phyloP scores from a whole-genome alignment of 169 alveolate genomes.

The Miamiensis avidus region DNA sequence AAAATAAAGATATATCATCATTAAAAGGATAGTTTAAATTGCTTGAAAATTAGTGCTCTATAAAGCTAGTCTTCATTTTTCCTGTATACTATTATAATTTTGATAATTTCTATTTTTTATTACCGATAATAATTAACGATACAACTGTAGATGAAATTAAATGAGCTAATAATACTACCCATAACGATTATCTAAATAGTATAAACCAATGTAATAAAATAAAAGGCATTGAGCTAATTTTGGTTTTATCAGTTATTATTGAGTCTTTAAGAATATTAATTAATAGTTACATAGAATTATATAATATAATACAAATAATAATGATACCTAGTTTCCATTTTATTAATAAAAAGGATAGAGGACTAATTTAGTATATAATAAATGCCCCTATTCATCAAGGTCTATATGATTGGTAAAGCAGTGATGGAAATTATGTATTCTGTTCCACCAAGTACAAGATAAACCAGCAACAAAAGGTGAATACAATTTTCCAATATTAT shows the following conservation, averaged over 20 bases:
- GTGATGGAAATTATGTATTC: neutral
- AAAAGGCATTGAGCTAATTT: neutral
- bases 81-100: neutral
- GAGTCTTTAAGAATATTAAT: no score
- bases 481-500: neutral
- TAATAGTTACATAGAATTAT: no score
- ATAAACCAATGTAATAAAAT: neutral
- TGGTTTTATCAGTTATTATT: neutral
- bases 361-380: neutral
- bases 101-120: neutral
- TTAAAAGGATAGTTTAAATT: no score
- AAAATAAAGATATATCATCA: neutral
- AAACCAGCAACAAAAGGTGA: neutral
- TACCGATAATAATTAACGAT: neutral
- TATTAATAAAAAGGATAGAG: neutral
- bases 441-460: neutral
- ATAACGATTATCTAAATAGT: neutral
- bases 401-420: neutral
- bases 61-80: neutral
- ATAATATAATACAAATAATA: no score
- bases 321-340: neutral
- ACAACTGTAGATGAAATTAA: neutral
- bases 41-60: neutral
- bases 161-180: neutral
- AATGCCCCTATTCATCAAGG: neutral